Conservation (phyloP, 805 yeast species). For the Kazachstania viticola region DNA sequence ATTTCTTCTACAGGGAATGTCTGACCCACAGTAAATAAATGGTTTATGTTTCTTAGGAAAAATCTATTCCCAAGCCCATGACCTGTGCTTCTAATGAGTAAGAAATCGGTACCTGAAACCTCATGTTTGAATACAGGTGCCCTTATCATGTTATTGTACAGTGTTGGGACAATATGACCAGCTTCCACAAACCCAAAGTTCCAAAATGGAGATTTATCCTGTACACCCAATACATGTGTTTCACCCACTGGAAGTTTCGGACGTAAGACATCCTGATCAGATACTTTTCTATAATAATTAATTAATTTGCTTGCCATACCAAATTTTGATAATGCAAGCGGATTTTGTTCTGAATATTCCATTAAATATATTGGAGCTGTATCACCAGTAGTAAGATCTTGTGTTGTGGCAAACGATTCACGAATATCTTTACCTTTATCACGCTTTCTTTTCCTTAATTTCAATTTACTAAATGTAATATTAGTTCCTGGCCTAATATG, state of each 20-base stretch:
- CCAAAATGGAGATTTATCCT: constrained; percentile 96
- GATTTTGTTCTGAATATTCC: constrained; percentile 87
- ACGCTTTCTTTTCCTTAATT: constrained; percentile 72
- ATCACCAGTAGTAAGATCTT: constrained; percentile 77
- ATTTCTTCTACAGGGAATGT: constrained; percentile 86
- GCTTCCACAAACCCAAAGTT: constrained; percentile 94
- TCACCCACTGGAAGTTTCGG: constrained; percentile 89
- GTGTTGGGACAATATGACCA: constrained; percentile 86
- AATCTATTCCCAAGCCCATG: constrained; percentile 62
- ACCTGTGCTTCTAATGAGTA: constrained; percentile 70
- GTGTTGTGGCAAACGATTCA: constrained; percentile 58
- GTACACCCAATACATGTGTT: constrained; percentile 90
- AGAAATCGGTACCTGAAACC: constrained; percentile 63
- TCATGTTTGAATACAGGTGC: constrained; percentile 93
- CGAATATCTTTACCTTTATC: constrained; percentile 75
- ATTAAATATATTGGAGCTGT: constrained; percentile 62
- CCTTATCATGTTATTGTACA: constrained; percentile 81
- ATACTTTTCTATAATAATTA: constrained; percentile 80
- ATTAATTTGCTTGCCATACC: constrained; percentile 95
- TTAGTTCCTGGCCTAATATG: constrained; percentile 66
- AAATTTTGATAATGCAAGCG: constrained; percentile 69
- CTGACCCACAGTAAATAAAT: constrained; percentile 82
- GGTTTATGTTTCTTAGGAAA: constrained; percentile 56
- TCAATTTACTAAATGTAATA: constrained; percentile 64
- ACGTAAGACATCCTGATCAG: constrained; percentile 69